Conservation (phyloP, 257 asterid genomes). For the Petrea volubilis region DNA sequence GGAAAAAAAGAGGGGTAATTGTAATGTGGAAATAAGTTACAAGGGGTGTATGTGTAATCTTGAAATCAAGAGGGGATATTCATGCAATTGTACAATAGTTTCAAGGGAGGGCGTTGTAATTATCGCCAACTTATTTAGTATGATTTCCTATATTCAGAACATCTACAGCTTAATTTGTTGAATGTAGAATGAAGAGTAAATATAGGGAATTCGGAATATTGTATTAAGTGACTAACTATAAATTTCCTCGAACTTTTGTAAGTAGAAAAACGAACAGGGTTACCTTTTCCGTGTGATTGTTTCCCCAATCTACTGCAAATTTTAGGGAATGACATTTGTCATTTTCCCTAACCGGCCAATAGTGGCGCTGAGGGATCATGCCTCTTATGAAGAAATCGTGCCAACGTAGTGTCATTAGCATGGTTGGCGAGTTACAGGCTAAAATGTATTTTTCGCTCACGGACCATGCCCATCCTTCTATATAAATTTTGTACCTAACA, state of each 20-base stretch:
- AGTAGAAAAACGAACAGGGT: background rate
- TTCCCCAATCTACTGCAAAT: constrained; percentile 90
- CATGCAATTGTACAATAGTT: too few species aligned
- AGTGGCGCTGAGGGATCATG: constrained; percentile 72
- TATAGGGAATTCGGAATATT: background rate
- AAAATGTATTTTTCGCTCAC: constrained; percentile 87
- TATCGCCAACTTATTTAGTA: too few species aligned
- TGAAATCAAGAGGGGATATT: too few species aligned
- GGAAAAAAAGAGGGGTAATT: too few species aligned
- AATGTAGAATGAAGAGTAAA: background rate
- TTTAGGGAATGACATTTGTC: constrained; percentile 76
- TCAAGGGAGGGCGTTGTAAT: too few species aligned
- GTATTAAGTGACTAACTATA: background rate
- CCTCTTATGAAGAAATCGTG: constrained; percentile 83
- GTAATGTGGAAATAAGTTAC: too few species aligned
- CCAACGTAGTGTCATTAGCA: constrained; percentile 64
- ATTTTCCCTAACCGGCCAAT: constrained; percentile 75
- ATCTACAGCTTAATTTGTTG: too few species aligned
- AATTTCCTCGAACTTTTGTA: background rate
- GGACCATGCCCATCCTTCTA: constrained; percentile 92
- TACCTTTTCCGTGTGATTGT: constrained; percentile 66
- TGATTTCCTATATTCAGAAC: too few species aligned
- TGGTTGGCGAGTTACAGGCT: constrained; percentile 79
- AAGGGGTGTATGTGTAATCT: too few species aligned
- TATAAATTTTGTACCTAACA: constrained; percentile 78